These are phyloP conservation scores for Aspergillus fijiensis DNA, from an alignment of 2,329 filamentous ascomycete species.

Conservation along the genomic window DNA sequence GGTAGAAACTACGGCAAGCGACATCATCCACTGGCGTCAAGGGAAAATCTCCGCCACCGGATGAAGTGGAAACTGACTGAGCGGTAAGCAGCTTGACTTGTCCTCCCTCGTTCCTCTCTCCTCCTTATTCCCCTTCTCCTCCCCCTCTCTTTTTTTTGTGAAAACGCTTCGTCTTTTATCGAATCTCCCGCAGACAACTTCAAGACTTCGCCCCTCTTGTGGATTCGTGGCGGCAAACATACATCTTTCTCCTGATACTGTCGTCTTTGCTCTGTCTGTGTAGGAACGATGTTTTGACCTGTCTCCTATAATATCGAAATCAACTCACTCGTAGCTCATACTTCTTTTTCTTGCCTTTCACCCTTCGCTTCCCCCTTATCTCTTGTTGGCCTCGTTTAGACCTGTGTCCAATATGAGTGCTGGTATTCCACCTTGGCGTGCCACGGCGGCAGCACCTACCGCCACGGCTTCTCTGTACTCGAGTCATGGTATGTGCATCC, in stretches of 20 bases:
- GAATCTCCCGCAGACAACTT: background rate
- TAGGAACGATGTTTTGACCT: slow-evolving; percentile 18
- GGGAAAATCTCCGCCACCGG: slow-evolving; percentile 14
- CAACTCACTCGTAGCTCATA: slow-evolving; percentile 20
- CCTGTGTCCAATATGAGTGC: slow-evolving; percentile 37
- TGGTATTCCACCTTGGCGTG: slow-evolving; percentile 42
- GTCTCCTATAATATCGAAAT: slow-evolving; percentile 7
- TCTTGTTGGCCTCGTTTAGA: slow-evolving; percentile 16
- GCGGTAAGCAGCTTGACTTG: slow-evolving; percentile 1
- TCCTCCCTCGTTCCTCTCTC: background rate
- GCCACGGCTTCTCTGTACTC: slow-evolving; percentile 30
- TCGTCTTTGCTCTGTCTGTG: slow-evolving; percentile 4
- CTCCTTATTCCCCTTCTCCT: background rate
- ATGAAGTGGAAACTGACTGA: background rate
- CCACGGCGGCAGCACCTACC: slow-evolving; percentile 29
- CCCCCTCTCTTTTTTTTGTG: background rate
- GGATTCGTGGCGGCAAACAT: background rate
- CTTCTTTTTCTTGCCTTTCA: slow-evolving; percentile 9
- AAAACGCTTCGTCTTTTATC: background rate
- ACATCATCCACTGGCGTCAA: background rate
- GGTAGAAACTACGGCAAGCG: slow-evolving; percentile 8
- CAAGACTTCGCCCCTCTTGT: background rate
- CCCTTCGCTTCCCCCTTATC: slow-evolving; percentile 13
- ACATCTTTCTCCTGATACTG: background rate
- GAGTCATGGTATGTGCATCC: slow-evolving; percentile 30